A percentile compares a stretch with the other conserved stretches of the same genome.
phyloP scores from a whole-genome alignment of 2,329 filamentous ascomycete species.

The Fusarium buharicum region DNA sequence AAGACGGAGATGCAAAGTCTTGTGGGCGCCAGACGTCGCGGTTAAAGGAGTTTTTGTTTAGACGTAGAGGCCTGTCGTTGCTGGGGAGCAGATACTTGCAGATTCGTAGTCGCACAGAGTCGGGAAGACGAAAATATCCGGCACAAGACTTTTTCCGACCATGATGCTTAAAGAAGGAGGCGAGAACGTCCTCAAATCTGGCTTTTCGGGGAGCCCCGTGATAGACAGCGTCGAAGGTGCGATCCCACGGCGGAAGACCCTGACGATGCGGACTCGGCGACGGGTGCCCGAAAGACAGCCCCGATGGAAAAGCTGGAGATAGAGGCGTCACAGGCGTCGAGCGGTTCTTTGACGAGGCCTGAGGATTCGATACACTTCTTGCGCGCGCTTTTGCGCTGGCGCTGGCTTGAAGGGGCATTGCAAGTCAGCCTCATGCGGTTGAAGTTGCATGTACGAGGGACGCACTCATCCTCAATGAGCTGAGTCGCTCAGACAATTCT shows the following conservation, averaged over 20 bases:
- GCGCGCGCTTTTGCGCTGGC: conserved; percentile 17
- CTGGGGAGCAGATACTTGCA: conserved; percentile 41
- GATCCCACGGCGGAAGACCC: conserved; percentile 50
- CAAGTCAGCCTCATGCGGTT: conserved; percentile 9
- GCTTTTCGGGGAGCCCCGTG: conserved; percentile 35
- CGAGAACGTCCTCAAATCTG: conserved; percentile 34
- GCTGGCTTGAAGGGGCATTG: conserved; percentile 18
- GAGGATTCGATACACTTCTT: conserved; percentile 32
- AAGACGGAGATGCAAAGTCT: conserved; percentile 48
- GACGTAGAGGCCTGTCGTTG: conserved; percentile 42
- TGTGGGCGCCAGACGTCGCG: conserved; percentile 50
- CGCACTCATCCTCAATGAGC: conserved; percentile 33
- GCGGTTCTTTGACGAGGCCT: conserved; percentile 4
- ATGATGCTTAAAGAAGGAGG: conserved; percentile 39
- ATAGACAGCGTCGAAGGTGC: conserved; percentile 51
- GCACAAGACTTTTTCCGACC: conserved; percentile 7
- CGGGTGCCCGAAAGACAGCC: neutral
- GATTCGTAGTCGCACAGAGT: conserved; percentile 43
- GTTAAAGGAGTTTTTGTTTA: conserved; percentile 45
- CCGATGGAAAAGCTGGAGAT: neutral
- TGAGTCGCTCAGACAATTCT: conserved; percentile 26
- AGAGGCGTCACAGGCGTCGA: conserved; percentile 17
- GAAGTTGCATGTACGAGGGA: neutral
- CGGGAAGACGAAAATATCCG: conserved; percentile 44
- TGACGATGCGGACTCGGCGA: conserved; percentile 14